Percentiles rank a stretch among this genome's conserved stretches.
phyloP scores from a whole-genome alignment of 2,329 filamentous ascomycete species.

The Chrysoporthe cubensis region DNA sequence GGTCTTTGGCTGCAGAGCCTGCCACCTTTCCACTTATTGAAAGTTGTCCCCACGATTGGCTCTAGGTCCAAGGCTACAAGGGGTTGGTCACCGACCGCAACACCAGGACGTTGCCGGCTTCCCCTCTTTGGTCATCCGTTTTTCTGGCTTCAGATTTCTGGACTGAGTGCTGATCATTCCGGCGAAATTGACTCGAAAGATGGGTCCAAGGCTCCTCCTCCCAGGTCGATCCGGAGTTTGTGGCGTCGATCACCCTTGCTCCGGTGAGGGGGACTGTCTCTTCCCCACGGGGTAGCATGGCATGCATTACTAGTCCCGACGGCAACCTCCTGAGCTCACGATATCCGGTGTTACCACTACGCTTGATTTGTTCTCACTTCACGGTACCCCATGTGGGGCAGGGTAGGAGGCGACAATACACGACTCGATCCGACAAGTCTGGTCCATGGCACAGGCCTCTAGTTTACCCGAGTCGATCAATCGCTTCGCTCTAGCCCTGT shows the following conservation, averaged over 20 bases:
- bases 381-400: not conserved
- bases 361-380: not conserved
- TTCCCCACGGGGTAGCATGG: slow-evolving; percentile 11
- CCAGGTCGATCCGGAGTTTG: not conserved
- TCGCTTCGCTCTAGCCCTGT: not conserved
- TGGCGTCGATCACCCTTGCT: not conserved
- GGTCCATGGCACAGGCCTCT: not conserved
- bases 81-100: not conserved
- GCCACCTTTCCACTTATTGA: too few species aligned
- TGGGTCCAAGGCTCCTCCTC: not conserved
- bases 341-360: not conserved
- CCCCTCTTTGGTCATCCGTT: not conserved
- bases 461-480: not conserved
- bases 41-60: not conserved
- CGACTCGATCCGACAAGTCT: not conserved
- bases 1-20: not conserved
- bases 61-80: not conserved
- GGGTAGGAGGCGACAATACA: not conserved
- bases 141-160: not conserved
- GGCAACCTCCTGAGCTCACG: not conserved
- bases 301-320: not conserved
- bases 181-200: not conserved
- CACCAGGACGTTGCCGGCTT: not conserved
- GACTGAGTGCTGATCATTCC: not conserved
- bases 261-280: not conserved